phyloP scores from a whole-genome alignment of 176 grass and related monocot species.

The Areca catechu region DNA sequence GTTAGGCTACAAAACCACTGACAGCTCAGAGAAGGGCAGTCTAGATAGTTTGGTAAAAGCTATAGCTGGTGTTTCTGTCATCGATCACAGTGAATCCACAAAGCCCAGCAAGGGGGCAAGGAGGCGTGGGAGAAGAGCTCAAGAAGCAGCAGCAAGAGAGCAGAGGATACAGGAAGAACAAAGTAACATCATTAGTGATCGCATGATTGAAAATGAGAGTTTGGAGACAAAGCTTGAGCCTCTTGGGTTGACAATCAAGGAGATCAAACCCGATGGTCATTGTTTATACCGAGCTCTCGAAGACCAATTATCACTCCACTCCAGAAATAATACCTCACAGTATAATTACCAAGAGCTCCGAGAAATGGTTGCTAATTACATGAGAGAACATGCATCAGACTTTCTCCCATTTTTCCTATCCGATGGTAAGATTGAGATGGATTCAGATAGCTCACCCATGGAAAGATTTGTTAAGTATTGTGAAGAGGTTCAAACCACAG shows the following conservation, averaged over 20 bases:
- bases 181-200: conserved; percentile 64
- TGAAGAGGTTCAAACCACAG: conserved; percentile 56
- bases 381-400: conserved; percentile 49
- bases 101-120: conserved; percentile 58
- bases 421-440: conserved; percentile 56
- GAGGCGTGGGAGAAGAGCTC: conserved; percentile 62
- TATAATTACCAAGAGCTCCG: conserved; percentile 66
- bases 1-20: conserved; percentile 52
- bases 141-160: conserved; percentile 91
- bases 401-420: conserved; percentile 86
- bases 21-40: conserved; percentile 43
- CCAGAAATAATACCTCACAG: conserved; percentile 22
- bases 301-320: conserved; percentile 60
- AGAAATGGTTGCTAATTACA: conserved; percentile 67
- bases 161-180: conserved; percentile 93
- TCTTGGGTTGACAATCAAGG: conserved; percentile 59
- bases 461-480: conserved; percentile 73
- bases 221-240: conserved; percentile 66
- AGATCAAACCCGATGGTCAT: conserved; percentile 90
- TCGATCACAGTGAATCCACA: conserved; percentile 33
- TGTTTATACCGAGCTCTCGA: conserved; percentile 95
- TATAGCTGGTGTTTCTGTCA: conserved; percentile 66
- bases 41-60: conserved; percentile 76
- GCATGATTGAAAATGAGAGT: conserved; percentile 70
- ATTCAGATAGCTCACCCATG: conserved; percentile 29